phyloP scores from a whole-genome alignment of 805 yeast species.

The Saccharomycopsis babjevae region DNA sequence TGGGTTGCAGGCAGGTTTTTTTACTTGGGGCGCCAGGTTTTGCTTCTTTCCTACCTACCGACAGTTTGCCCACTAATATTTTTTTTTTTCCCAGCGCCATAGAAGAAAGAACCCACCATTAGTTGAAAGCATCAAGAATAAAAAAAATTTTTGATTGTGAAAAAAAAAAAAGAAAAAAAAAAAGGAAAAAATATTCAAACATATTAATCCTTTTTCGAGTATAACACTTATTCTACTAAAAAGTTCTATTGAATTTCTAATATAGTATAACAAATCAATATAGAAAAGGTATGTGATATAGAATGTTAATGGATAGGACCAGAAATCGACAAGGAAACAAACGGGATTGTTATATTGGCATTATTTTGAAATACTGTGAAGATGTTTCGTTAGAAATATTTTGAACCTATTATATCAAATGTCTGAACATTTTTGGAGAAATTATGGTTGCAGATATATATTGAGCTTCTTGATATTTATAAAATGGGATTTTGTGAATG shows the following conservation, averaged over 20 bases:
- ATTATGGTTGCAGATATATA: no score
- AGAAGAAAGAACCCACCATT: neutral
- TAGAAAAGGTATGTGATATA: constrained; percentile 1
- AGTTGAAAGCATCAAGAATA: neutral
- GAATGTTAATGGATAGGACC: neutral
- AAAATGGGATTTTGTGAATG: no score
- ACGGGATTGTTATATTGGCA: no score
- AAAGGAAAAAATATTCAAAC: neutral
- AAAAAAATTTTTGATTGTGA: neutral
- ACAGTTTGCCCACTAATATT: no score
- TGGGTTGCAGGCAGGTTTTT: no score
- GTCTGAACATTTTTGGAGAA: no score
- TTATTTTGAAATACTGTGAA: neutral
- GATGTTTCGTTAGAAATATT: neutral
- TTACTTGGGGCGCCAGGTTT: no score
- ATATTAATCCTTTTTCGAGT: neutral
- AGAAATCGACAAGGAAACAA: neutral
- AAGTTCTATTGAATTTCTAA: neutral
- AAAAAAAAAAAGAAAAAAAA: neutral
- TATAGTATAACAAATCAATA: neutral
- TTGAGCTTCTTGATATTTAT: no score
- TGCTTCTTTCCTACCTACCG: no score
- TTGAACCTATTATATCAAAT: no score
- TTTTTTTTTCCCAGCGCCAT: neutral
- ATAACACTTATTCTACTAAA: neutral